Base-by-base conservation (phyloP, 2,329 filamentous ascomycete genomes). In the Fusarium sp. region DNA sequence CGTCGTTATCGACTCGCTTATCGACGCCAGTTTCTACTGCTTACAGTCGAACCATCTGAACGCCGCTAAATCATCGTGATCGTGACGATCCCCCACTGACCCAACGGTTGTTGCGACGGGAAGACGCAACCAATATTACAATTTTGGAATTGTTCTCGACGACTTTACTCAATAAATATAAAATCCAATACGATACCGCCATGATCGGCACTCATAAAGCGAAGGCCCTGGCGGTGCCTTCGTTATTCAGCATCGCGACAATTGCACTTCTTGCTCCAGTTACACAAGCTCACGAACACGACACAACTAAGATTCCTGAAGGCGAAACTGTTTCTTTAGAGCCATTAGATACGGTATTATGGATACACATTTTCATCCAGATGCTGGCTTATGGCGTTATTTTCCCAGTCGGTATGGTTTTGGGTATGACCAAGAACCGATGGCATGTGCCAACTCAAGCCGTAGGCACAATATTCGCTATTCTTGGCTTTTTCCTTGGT, bases 361-460 rank as follows among this genome's bases (percentile, higher is more conserved):
- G 96, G 96, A 86, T 91, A 73, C 96, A 99, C 81, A 98, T 99
- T 76, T 86, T 97, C 64, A 81, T 97, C 47, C 94, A 97, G 86
- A 91, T 90, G 79, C 77, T 96, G 62, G 89, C 94, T 61, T 98
- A 97, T 84, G 96, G 96, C 66, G 86, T 99, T 73, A 88, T 98
- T 63, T 98, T 97, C 76, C 96, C 96, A 13, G 86, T 93, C 18
- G 96, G 96, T 74, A 98, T 99, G 95, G 94, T 98, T 43, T 84
- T 98, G 20, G 95, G 95, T 63, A 94, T 99, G 63, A 89, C 92
- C 71, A 93, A 93, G 67, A 97, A 91, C 65, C 89, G 93, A 81
- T 98, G 93, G 93, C 96, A 99, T 82, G 95, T 98, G 54, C 95
- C 96, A 9, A 84, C 93, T 5, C 96, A 99, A 80, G 86, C 91